A percentile compares a stretch with the other conserved stretches of the same genome.
Evolutionary conservation across 176 grass and related monocot genomes (phyloP).

Genomic region (Oryza glumipatula): DNA sequence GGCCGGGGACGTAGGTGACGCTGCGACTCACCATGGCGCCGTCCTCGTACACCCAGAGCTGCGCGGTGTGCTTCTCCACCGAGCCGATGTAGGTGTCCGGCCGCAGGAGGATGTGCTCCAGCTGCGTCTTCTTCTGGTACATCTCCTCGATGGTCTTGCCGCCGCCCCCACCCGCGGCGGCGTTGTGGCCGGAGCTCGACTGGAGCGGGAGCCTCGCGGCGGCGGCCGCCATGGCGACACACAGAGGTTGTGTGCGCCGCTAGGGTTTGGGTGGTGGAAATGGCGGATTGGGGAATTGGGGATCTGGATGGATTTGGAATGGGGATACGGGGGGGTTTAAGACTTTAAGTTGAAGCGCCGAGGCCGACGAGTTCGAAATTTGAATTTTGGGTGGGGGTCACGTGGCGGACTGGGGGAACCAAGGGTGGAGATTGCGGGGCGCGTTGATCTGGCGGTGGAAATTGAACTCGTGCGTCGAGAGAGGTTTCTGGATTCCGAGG

Average conservation of each 20-base stretch:
- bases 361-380: slow-evolving; percentile 53
- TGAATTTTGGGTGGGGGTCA: slow-evolving; percentile 46
- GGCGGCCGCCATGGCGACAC: slow-evolving; percentile 54
- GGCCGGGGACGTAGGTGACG: slow-evolving; percentile 81
- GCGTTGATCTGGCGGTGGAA: slow-evolving; percentile 23
- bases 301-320: neutral
- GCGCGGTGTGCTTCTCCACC: slow-evolving; percentile 67
- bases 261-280: neutral
- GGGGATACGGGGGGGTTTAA: slow-evolving; percentile 8
- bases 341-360: neutral
- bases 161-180: slow-evolving; percentile 38
- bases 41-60: slow-evolving; percentile 76
- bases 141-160: slow-evolving; percentile 88
- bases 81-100: slow-evolving; percentile 94
- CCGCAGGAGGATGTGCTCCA: slow-evolving; percentile 91
- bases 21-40: slow-evolving; percentile 60
- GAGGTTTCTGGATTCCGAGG: neutral
- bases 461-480: neutral
- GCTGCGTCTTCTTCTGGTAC: slow-evolving; percentile 91
- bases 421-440: neutral
- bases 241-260: slow-evolving; percentile 54
- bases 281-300: neutral
- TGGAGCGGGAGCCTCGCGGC: slow-evolving; percentile 58
- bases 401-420: neutral
- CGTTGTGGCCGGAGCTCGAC: slow-evolving; percentile 79